phyloP scores from a whole-genome alignment of 2,329 filamentous ascomycete genomes.

The Colletotrichum viniferum region DNA sequence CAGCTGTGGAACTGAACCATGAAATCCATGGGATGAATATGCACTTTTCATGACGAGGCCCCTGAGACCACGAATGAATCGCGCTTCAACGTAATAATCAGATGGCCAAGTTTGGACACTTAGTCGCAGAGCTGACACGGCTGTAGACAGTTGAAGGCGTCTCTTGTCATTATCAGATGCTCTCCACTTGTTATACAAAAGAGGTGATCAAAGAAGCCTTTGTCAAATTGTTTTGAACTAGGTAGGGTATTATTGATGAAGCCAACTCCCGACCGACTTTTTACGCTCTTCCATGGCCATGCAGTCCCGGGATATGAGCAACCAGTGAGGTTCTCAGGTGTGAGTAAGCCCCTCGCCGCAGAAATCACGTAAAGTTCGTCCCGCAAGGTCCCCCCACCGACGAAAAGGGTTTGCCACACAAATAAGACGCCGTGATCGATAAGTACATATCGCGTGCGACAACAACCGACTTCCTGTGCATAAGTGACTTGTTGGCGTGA shows the following conservation, averaged over 20 bases:
- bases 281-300: too few species aligned
- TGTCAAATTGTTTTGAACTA: background rate
- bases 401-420: background rate
- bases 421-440: background rate
- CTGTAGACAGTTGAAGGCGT: background rate
- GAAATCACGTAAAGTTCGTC: rapidly evolving
- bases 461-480: background rate
- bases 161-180: background rate
- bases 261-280: background rate
- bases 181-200: rapidly evolving
- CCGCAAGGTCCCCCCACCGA: background rate
- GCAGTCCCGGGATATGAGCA: rapidly evolving
- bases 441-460: background rate
- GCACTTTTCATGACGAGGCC: background rate
- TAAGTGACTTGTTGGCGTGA: rapidly evolving
- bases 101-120: rapidly evolving
- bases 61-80: rapidly evolving
- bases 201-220: background rate
- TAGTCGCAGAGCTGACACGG: rapidly evolving
- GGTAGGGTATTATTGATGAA: background rate
- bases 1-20: background rate
- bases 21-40: too few species aligned
- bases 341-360: background rate
- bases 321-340: background rate
- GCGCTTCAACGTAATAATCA: background rate